Base-by-base conservation (phyloP, 257 asterid genomes). In the Solanum ossicruentum region DNA sequence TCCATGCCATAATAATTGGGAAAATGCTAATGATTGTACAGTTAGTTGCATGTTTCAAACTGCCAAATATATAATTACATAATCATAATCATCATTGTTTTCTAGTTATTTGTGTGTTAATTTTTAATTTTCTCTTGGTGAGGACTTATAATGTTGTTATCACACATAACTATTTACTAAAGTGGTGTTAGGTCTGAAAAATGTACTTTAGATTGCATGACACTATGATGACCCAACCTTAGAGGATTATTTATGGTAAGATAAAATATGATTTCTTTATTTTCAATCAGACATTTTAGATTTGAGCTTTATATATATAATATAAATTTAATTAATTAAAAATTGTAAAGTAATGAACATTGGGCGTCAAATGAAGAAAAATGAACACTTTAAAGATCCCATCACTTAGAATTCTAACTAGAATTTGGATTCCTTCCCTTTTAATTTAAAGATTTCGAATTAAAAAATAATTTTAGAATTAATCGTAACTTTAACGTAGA, bases 31-130 rank as follows among this genome's bases (percentile, higher is more conserved):
- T 77, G 82, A 77, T 77, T 77, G 10, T 51, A 77, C 26, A 26
- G 82, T 77, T 77, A 77, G 82, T 9, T 77, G 63, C 43, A 69
- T 77, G 65, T 77, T 52, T 77, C 82, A 77, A 77, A 77, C 65
- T 16, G 65, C 47, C 45, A 51, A 26, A 16, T 77, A 77, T 51
- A 52, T 16, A 77, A 26, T 51, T 77, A 51, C 26, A 77, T 4
- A 51, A 75, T 75, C 23, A 51, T 51, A 23, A 77, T 15, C 45
- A 77, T 51, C 79, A 71, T 43, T 77, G 13, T 26, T 51, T 51
- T 51, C 45, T 18, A 26, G 4, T 77, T 26, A 52, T 52, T 77
- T 26, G 15, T 51, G 10, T 77, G 12, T 26, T 51, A 77, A 47
- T 23, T 49, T 47, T 75, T 49, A 23, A 5, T 75, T 23, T 52